These are phyloP conservation scores for Verticillium zaregamsianum DNA, from an alignment of 2,329 filamentous ascomycete species.

Conservation along the genomic window DNA sequence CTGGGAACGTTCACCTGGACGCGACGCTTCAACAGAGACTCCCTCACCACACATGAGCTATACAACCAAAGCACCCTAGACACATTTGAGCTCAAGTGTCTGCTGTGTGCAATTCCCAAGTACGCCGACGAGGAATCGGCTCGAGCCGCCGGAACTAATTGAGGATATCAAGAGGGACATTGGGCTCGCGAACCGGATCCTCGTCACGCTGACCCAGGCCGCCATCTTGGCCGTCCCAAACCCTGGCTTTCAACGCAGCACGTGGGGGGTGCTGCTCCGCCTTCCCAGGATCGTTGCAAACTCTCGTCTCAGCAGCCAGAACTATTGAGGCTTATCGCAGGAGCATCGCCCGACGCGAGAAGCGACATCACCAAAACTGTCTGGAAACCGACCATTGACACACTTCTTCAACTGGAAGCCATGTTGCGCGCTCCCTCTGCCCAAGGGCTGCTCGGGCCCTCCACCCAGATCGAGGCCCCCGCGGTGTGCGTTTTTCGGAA, in stretches of 20 bases:
- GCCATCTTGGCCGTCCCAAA: slow-evolving; percentile 6
- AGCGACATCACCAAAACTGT: slow-evolving; percentile 10
- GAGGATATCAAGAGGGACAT: background rate
- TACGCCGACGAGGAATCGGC: background rate
- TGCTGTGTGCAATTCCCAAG: slow-evolving; percentile 5
- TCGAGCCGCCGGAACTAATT: background rate
- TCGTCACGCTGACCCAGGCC: slow-evolving; percentile 8
- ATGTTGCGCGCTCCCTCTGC: background rate
- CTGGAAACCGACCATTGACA: slow-evolving; percentile 25
- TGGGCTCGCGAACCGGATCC: slow-evolving; percentile 5
- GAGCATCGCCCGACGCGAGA: background rate
- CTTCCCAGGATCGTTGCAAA: slow-evolving; percentile 5
- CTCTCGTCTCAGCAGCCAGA: slow-evolving; percentile 1
- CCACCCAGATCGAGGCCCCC: slow-evolving; percentile 6
- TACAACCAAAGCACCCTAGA: slow-evolving; percentile 9
- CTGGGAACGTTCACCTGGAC: slow-evolving; percentile 21
- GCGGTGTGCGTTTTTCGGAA: slow-evolving; percentile 11
- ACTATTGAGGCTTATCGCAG: slow-evolving; percentile 3
- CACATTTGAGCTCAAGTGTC: slow-evolving; percentile 13
- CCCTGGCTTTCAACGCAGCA: slow-evolving; percentile 4
- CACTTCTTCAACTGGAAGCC: slow-evolving; percentile 19
- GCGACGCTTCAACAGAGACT: slow-evolving; percentile 23
- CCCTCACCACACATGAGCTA: slow-evolving; percentile 6
- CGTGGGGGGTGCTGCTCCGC: background rate
- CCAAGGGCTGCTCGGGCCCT: slow-evolving; percentile 6